Base-by-base conservation (phyloP, 2,329 filamentous ascomycete species). In the Lecanicillium sp. region DNA sequence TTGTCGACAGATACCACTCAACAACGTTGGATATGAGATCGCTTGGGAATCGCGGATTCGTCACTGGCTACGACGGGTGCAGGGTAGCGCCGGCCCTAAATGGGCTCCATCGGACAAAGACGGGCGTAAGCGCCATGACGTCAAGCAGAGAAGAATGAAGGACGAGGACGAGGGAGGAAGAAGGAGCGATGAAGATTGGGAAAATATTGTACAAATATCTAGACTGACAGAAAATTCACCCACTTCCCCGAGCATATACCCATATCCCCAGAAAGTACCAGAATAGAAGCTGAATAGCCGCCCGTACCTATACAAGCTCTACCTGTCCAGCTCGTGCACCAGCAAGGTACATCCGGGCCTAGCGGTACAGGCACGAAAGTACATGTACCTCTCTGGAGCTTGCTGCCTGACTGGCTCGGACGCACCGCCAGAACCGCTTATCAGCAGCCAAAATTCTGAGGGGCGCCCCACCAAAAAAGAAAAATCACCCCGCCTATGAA, bases 401-500 rank as follows among this genome's bases (percentile, higher is more conserved):
- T 40, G 44, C 27, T 24, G 44, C 36, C 44, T 47, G 44, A 47
- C 45, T 42, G 45, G 37, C 45, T 48, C 45, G 37, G 45, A 48
- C 17, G 45, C 21, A 48, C 45, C 45, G 30, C 39, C 29, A 42
- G 5, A 12, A 29, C 37, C 12, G 45, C 45, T 48, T 48, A 48
- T 48, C 45, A 41, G 29, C 37, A 35, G 37, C 15, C 29, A 41
- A 23, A 65, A 62, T 60, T 63, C 60, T 63, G 59, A 45, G 44
- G 58, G 50, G 50, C 55, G 63, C 64, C 65, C 65, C 65, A 67
- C 65, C 59, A 51, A 50, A 49, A 65, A 59, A 58, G 58, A 65
- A 66, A 66, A 63, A 65, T 61, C 64, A 67, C 65, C 65, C 65
- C 65, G 64, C 65, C 63, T 64, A 60, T 55, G 48, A 50, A 42